Percentiles rank a stretch among this genome's conserved stretches.
phyloP scores from a whole-genome alignment of 345 rosid genomes.

The Dimocarpus longan region DNA sequence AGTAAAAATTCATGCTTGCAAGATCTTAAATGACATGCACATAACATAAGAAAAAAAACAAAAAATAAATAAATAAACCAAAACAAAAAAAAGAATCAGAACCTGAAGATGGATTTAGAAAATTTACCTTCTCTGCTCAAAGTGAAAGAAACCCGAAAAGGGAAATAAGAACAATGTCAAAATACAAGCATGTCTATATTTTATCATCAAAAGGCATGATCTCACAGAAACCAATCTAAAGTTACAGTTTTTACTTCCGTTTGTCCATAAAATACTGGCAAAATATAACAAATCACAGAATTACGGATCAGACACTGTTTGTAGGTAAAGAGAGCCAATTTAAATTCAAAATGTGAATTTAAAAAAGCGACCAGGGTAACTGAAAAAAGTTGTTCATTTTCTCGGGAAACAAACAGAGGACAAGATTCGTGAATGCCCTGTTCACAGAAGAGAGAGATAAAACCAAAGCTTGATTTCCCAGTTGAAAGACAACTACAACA shows the following conservation, averaged over 20 bases:
- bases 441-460: conserved; percentile 3
- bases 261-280: neutral
- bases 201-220: neutral
- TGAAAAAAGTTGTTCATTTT: conserved; percentile 1
- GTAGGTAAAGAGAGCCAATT: neutral
- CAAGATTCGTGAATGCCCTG: neutral
- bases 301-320: neutral
- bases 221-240: neutral
- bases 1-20: neutral
- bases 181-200: neutral
- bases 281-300: conserved; percentile 11
- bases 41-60: neutral
- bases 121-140: conserved; percentile 30
- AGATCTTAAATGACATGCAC: conserved; percentile 6
- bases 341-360: conserved; percentile 10
- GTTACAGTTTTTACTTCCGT: neutral
- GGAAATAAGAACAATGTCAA: conserved; percentile 9
- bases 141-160: conserved; percentile 20
- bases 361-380: conserved; percentile 9
- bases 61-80: no score
- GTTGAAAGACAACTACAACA: conserved; percentile 32
- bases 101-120: neutral
- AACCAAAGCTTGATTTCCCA: conserved; percentile 37
- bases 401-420: conserved; percentile 7
- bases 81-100: neutral